Evolutionary conservation across 192 early-diverging fungal species (phyloP), one percentile per base, ranked within the genome.

Genomic region (Coemansia asiatica): DNA sequence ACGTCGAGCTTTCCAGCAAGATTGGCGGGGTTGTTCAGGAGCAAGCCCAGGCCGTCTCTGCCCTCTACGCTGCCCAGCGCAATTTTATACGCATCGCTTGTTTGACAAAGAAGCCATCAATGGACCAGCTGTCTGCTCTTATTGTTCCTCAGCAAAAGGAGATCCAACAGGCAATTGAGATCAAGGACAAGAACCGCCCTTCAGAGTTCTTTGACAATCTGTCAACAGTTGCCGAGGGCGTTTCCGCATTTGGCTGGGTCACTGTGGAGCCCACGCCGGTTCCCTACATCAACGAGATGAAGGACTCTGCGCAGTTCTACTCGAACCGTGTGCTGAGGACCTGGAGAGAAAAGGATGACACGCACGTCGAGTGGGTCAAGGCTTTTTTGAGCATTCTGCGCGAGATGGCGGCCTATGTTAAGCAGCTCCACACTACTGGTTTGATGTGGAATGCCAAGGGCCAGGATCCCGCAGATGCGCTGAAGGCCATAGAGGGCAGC

Each of bases 221-320:
- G 65, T 87, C 89, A 28, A 80, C 89, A 12, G 89, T 99, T 18
- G 89, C 88, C 47, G 95, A 99, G 66, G 94, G 94, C 69, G 87
- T 93, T 53, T 85, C 90, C 22, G 95, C 92, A 23, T 86, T 99
- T 62, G 92, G 92, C 22, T 99, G 97, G 97, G 90, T 97, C 35
- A 85, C 89, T 2, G 84, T 94, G 21, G 93, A 94, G 69, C 89
- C 91, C 31, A 88, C 91, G 1, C 92, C 97, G 29, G 94, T 86
- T 22, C 90, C 94, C 18, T 95, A 86, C 64, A 85, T 99, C 60
- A 86, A 84, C 18, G 95, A 96, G 47, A 90, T 93, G 85, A 92
- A 90, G 75, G 92, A 97, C 31, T 85, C 91, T 31, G 93, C 92
- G 16, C 92, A 95, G 79, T 99, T 95, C 61, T 99, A 92, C 66